Conservation (phyloP, 371 early-diverging fungal species). For the Mortierella polycephala region DNA sequence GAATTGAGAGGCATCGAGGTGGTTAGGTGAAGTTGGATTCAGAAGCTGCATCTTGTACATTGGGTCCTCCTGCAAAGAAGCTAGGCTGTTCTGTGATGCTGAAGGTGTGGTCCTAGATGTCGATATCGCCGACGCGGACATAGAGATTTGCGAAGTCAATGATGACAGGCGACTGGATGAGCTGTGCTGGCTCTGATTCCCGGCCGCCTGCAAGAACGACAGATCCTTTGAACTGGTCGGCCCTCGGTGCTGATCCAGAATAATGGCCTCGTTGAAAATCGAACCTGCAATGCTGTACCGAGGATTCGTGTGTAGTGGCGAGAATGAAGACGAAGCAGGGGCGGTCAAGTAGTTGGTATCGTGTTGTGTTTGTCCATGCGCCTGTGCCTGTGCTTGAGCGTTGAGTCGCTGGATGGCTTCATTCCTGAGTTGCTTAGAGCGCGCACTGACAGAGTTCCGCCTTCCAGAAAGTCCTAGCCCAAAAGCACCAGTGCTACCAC, state of each 20-base stretch:
- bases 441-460: slow-evolving; percentile 27
- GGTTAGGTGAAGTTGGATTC: neutral
- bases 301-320: slow-evolving; percentile 6
- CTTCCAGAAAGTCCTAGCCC: slow-evolving; percentile 33
- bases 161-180: slow-evolving; percentile 23
- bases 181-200: slow-evolving; percentile 28
- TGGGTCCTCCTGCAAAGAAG: slow-evolving; percentile 26
- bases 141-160: slow-evolving; percentile 14
- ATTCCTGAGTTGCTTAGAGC: slow-evolving; percentile 39
- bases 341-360: neutral
- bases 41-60: neutral
- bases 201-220: slow-evolving; percentile 3
- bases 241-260: slow-evolving; percentile 2
- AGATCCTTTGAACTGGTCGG: slow-evolving; percentile 10
- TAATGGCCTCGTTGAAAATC: slow-evolving; percentile 13
- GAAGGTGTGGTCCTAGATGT: slow-evolving; percentile 26
- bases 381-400: slow-evolving; percentile 32
- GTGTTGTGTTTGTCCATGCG: neutral
- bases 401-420: slow-evolving; percentile 45
- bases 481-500: slow-evolving; percentile 15
- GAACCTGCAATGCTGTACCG: slow-evolving; percentile 31
- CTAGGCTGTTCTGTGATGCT: slow-evolving; percentile 40
- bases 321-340: slow-evolving; percentile 7
- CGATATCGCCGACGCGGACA: slow-evolving; percentile 9
- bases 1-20: neutral